phyloP scores from a whole-genome alignment of 1,139 yeast species.

The Hansenula sp. region DNA sequence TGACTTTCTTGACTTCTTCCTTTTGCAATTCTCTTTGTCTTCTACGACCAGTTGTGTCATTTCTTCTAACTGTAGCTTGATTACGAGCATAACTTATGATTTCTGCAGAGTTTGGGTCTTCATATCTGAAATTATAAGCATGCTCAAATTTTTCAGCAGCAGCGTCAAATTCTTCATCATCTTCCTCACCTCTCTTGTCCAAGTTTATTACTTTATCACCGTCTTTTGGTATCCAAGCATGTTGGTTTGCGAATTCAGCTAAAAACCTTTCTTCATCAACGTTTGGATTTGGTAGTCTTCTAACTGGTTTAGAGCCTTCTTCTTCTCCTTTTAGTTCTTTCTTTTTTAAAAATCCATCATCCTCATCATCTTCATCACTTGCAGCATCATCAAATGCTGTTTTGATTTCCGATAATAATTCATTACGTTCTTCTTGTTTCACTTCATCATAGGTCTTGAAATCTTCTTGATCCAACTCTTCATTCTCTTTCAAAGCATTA shows the following conservation, averaged over 20 bases:
- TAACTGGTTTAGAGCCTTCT: conserved; percentile 17
- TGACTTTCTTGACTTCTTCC: conserved; percentile 49
- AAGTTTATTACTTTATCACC: conserved; percentile 52
- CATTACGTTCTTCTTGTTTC: conserved; percentile 70
- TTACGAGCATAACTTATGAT: conserved; percentile 96
- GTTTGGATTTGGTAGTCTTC: conserved; percentile 63
- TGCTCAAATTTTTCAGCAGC: conserved; percentile 89
- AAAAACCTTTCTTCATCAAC: conserved; percentile 65
- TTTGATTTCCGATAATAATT: conserved; percentile 72
- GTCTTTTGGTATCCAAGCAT: conserved; percentile 83
- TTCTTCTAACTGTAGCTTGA: conserved; percentile 88
- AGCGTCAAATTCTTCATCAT: conserved; percentile 84
- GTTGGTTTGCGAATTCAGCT: conserved; percentile 63
- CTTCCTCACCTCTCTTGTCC: conserved; percentile 39
- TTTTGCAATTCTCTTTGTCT: conserved; percentile 73
- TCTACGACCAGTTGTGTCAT: conserved; percentile 70
- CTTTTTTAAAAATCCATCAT: conserved; percentile 56
- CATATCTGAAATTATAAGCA: conserved; percentile 92
- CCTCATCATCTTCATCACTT: conserved; percentile 45
- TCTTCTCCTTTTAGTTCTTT: conserved; percentile 38
- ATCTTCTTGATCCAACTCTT: conserved; percentile 34
- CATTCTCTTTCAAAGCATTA: conserved; percentile 48
- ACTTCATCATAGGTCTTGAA: conserved; percentile 57
- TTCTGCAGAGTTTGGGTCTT: conserved; percentile 87
- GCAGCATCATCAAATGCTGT: conserved; percentile 52